These are phyloP conservation scores for Amanita pallidorosea DNA, from an alignment of 768 basidiomycete species.

Conservation along the genomic window DNA sequence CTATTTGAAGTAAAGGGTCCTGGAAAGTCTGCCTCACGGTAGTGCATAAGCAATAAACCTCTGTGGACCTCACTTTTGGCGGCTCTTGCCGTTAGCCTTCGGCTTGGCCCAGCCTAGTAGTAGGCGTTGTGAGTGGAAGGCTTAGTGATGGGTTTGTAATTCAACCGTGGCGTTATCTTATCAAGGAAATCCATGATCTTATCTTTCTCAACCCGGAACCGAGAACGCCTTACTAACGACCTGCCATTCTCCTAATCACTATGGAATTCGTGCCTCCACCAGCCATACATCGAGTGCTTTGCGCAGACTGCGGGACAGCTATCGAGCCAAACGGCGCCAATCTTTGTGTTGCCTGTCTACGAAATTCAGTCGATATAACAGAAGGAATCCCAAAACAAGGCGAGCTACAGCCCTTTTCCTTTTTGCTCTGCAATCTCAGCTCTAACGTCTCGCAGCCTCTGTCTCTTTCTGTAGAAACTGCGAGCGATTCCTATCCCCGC, in stretches of 20 bases:
- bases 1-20: too few species aligned
- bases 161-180: neutral
- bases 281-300: conserved; percentile 73
- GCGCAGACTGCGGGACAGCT: conserved; percentile 86
- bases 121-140: too few species aligned
- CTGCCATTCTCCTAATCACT: too few species aligned
- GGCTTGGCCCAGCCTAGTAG: too few species aligned
- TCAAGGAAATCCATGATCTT: neutral
- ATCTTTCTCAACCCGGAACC: neutral
- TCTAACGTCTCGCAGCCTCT: conserved; percentile 40
- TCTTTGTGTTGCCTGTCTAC: conserved; percentile 78
- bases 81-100: too few species aligned
- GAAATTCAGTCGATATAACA: conserved; percentile 96
- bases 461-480: conserved; percentile 94
- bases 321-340: conserved; percentile 91
- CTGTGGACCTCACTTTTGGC: too few species aligned
- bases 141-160: too few species aligned
- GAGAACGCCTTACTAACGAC: neutral
- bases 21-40: too few species aligned
- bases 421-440: neutral
- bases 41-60: too few species aligned
- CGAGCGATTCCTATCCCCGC: conserved; percentile 90
- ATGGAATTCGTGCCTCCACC: conserved; percentile 79
- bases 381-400: conserved; percentile 97
- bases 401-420: conserved; percentile 15